Evolutionary conservation across 805 yeast species (phyloP), one percentile per base, ranked within the genome.

Genomic region (Ogataea parapolymorpha): DNA sequence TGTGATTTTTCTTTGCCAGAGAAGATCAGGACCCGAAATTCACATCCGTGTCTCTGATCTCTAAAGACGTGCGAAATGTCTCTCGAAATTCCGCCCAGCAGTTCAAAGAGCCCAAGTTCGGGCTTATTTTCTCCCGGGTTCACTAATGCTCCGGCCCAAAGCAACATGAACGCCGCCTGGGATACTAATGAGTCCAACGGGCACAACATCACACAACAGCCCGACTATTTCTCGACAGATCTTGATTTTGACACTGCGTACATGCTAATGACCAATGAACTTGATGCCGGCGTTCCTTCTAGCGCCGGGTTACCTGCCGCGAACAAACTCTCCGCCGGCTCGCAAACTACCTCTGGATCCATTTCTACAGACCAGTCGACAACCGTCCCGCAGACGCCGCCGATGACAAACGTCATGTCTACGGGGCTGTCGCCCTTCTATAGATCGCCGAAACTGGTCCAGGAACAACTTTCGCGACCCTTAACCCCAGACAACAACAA

Each of bases 181-280:
- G 33, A 29, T 11, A 26, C 16, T 5, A 28, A 14, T 15, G 33
- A 23, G 30, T 9, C 39, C 15, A n/a, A 10, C 13, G 17, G 29
- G 9, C 29, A 20, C 32, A 18, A 30, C 35, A 13, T 2, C 10
- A 30, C 13, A 20, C 30, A 34, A 8, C 39, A 25, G 12, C 14
- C 26, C 14, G 51, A 46, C 16, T 53, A 49, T 24, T 51, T 53
- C 31, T 45, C 58, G 2, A 23, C 59, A 5, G 61, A 59, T 35
- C 43, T 62, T 27, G 68, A 64, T 35, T 65, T 65, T 42, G 67
- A 65, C 31, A 63, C 68, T 2, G 68, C 68, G 3, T 61, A 61
- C 35, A 49, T 56, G 58, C 49, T 63, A 26, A 63, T 65, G 58
- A 55, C 51, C 6, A 45, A 46, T 24, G 55, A 51, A 22, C 55